Percentiles rank a stretch among this genome's conserved stretches.
These are phyloP conservation scores for Centaurea solstitialis DNA, from an alignment of 129 eudicot species.

Conservation along the genomic window DNA sequence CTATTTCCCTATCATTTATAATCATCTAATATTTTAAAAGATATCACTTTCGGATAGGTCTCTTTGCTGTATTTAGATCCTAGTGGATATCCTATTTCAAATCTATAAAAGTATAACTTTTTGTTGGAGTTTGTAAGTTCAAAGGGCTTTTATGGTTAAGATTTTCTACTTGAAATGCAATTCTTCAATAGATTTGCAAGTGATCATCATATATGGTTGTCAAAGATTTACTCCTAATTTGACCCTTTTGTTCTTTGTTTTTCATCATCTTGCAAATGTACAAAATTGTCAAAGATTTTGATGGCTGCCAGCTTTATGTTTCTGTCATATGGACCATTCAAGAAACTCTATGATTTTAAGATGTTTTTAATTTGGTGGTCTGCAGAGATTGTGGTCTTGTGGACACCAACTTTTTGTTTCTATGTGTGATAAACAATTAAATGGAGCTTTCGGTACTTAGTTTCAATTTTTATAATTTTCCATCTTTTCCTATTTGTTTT, in stretches of 20 bases:
- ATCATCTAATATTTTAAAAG: neutral
- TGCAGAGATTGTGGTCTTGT: slow-evolving; percentile 7
- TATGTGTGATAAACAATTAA: slow-evolving; percentile 6
- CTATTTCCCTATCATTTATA: neutral
- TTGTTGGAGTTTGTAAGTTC: neutral
- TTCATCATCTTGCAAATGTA: neutral
- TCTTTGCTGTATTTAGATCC: neutral
- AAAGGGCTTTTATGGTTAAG: neutral
- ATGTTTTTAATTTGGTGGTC: neutral
- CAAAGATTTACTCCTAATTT: neutral
- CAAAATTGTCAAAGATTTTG: neutral
- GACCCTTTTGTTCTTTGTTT: neutral
- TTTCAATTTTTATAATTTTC: neutral
- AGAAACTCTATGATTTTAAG: neutral
- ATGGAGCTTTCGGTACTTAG: slow-evolving; percentile 19
- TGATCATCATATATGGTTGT: neutral
- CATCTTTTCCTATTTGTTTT: slow-evolving; percentile 10
- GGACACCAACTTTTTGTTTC: neutral
- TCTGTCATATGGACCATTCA: neutral
- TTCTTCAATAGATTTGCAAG: neutral
- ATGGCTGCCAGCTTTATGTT: neutral
- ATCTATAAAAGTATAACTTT: neutral
- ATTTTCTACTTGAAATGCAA: neutral
- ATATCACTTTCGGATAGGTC: neutral
- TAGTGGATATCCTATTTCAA: neutral